These are phyloP conservation scores for Salix udensis DNA, from an alignment of 345 rosid species.

Conservation along the genomic window DNA sequence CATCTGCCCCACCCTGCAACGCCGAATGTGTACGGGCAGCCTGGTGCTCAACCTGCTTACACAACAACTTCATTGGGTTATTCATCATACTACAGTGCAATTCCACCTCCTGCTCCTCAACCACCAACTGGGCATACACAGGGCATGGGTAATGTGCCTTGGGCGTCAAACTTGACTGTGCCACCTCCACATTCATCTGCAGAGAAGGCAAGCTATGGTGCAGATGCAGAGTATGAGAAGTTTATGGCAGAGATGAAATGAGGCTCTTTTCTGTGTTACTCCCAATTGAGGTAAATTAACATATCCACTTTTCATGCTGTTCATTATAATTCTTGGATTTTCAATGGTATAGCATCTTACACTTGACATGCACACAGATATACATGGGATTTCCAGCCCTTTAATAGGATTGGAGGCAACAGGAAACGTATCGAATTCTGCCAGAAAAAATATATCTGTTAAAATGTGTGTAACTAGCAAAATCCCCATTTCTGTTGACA, in stretches of 20 bases:
- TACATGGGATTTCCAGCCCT: not conserved
- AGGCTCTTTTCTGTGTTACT: slow-evolving; percentile 18
- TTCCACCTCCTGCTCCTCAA: slow-evolving; percentile 57
- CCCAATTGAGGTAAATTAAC: slow-evolving; percentile 41
- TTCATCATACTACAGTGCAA: slow-evolving; percentile 69
- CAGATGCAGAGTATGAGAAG: slow-evolving; percentile 89
- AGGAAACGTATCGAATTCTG: not conserved
- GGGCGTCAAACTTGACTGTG: slow-evolving; percentile 42
- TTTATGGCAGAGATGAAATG: slow-evolving; percentile 98
- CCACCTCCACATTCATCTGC: slow-evolving; percentile 20
- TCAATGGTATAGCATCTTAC: not conserved
- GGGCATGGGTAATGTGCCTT: slow-evolving; percentile 61
- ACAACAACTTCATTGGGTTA: slow-evolving; percentile 50
- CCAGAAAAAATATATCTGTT: not conserved
- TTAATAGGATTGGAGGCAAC: not conserved
- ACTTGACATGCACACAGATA: not conserved
- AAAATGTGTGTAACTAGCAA: not conserved
- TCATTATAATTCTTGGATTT: not conserved
- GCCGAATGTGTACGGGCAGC: slow-evolving; percentile 49
- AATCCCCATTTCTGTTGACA: not conserved
- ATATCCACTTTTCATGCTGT: not conserved
- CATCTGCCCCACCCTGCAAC: slow-evolving; percentile 49
- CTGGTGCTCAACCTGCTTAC: slow-evolving; percentile 56
- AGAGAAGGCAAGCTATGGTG: slow-evolving; percentile 56
- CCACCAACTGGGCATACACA: slow-evolving; percentile 52